Evolutionary conservation across 2,329 filamentous ascomycete genomes (phyloP), one percentile per base, ranked within the genome.

Genomic region (Nemania sp.): DNA sequence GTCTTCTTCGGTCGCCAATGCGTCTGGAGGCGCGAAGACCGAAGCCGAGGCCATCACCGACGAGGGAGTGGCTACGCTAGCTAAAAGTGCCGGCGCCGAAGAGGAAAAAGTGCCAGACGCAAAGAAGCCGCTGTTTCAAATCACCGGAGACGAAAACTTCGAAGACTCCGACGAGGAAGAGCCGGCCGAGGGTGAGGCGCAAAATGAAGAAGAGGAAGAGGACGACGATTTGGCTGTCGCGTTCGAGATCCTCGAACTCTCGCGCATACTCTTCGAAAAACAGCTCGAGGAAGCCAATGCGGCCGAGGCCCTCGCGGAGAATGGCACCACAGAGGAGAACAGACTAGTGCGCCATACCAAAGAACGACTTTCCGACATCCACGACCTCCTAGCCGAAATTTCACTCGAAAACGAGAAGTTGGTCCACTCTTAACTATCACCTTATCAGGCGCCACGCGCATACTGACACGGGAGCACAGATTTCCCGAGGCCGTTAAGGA

Each of bases 371-470:
- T 91, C 91, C 56, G 94, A 99, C 68, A 96, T 91, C 7, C 91
- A 97, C 70, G 92, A 97, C 69, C 82, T 96, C 51, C 88, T 97
- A 58, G 90, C 92, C 8, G 94, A 99, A 73, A 97, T 99, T 58
- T 95, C 89, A n/a, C 79, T 99, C 23, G 94, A 99, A 75, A 96
- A 94, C 63, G 94, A 97, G 74, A 86, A 89, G 76, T 86, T 74
- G 55, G 71, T 58, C 37, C 44, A 33, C 41, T 48, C 31, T 28
- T n/a, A 28, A 42, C 22, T 54, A n/a, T 43, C 4, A 14, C 28
- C 28, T n/a, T n/a, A 9, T 31, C 28, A 31, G 28, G 45, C 52
- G 23, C 34, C 26, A n/a, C 28, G 39, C 15, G n/a, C 30, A 47
- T 49, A 60, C 46, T 68, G 43, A 68, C 41, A 22, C 48, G 6